Conservation (phyloP, 768 basidiomycete genomes). For the Termitomyces sp. region DNA sequence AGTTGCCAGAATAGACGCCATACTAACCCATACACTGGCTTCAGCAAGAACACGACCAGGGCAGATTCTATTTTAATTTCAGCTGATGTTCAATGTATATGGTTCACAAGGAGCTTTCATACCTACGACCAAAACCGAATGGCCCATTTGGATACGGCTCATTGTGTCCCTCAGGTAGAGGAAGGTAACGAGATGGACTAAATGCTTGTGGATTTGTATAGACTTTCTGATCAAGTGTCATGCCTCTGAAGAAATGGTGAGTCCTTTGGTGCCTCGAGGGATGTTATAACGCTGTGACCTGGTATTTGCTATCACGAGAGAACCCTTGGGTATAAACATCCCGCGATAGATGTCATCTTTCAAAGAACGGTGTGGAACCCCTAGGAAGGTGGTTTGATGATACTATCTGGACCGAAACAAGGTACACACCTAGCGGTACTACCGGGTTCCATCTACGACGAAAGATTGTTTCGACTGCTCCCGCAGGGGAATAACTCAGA, state of each 20-base stretch:
- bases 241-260: constrained; percentile 25
- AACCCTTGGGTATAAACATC: too few species aligned
- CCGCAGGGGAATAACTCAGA: constrained; percentile 5
- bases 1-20: constrained; percentile 12
- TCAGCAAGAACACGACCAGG: constrained; percentile 40
- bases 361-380: background rate
- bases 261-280: constrained; percentile 6
- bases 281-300: background rate
- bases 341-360: too few species aligned
- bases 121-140: constrained; percentile 18
- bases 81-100: background rate
- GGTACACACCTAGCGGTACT: background rate
- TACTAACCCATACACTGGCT: constrained; percentile 25
- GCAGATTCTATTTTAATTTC: constrained; percentile 19
- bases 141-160: constrained; percentile 6
- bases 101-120: background rate
- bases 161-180: constrained; percentile 9
- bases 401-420: background rate
- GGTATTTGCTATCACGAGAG: background rate
- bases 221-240: constrained; percentile 27
- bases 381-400: background rate
- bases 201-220: constrained; percentile 35
- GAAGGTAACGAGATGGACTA: constrained; percentile 35
- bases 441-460: background rate
- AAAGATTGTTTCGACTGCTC: background rate